Base-by-base conservation (phyloP, 495 filamentous ascomycete genomes). In the Daldinia loculata region DNA sequence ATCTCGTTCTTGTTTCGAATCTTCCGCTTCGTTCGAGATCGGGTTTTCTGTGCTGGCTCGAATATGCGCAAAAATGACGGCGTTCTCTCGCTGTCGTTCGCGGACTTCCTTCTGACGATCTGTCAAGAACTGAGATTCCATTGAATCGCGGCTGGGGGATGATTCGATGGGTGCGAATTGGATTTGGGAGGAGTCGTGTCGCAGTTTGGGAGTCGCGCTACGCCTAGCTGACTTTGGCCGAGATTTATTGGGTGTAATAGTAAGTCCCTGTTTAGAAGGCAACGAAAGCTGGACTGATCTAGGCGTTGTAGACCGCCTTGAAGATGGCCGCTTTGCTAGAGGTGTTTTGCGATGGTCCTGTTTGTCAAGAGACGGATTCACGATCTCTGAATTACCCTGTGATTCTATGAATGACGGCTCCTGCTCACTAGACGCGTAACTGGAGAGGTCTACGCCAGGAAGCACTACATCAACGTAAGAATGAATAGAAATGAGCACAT, bases 171-270 rank as follows among this genome's bases (percentile, higher is more conserved):
- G 77, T 6, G 88, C 86, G 71, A 94, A 95, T 50, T 92, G 83
- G 34, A 95, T 83, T 67, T 94, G 92, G 5, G 92, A 93, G 77
- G 94, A 86, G 70, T 94, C 85, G 72, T 95, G 92, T 29, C 89
- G 85, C 29, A 88, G 79, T 26, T 82, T 85, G 3, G 81, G 76
- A 19, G 76, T 75, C 2, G 58, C 66, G 32, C 58, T 74, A 1
- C 70, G 77, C 45, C 48, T 70, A 29, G 72, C 26, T 26, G 75
- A 68, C 39, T 65, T 76, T 11, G 80, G 75, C 4, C 60, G 58
- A 34, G 69, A 66, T 29, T 30, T 0, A 29, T 63, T 70, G 6
- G 78, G 78, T 11, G 83, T 79, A 0, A 65, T 53, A 24, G 77
- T 71, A 9, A 66, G 51, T 8, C 66, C 74, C 41, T 74, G 72